phyloP scores from a whole-genome alignment of 768 basidiomycete genomes.

The Pleurotus djamor region DNA sequence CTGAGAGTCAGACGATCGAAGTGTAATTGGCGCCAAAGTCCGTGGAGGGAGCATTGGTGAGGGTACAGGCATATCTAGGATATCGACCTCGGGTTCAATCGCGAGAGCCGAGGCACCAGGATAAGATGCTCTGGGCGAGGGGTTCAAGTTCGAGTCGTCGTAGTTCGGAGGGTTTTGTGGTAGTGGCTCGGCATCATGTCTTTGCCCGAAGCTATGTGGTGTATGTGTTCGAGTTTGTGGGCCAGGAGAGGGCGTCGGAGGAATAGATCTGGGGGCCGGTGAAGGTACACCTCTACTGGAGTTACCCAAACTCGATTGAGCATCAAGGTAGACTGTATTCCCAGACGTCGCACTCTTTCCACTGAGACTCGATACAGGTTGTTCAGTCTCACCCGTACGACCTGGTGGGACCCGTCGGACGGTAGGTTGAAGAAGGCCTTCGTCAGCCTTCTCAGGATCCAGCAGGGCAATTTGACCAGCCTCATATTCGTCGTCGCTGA shows the following conservation, averaged over 20 bases:
- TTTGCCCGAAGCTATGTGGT: background rate
- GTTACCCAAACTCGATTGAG: slow-evolving; percentile 16
- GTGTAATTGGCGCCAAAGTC: background rate
- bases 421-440: slow-evolving; percentile 19
- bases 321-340: slow-evolving; percentile 63
- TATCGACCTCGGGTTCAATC: slow-evolving; percentile 29
- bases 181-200: background rate
- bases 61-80: slow-evolving; percentile 59
- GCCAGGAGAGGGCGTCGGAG: slow-evolving; percentile 37
- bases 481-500: slow-evolving; percentile 45
- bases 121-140: background rate
- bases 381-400: slow-evolving; percentile 32
- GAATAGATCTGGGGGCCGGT: slow-evolving; percentile 22
- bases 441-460: slow-evolving; percentile 12
- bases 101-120: background rate
- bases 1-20: background rate
- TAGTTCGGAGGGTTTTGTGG: background rate
- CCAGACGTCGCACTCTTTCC: slow-evolving; percentile 50
- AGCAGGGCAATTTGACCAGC: slow-evolving; percentile 35
- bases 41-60: slow-evolving; percentile 30
- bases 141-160: slow-evolving; percentile 2
- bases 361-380: slow-evolving; percentile 61
- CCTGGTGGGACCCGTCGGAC: slow-evolving; percentile 32
- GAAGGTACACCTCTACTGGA: slow-evolving; percentile 11
- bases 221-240: background rate